Evolutionary conservation across 257 asterid genomes (phyloP), one percentile per base, ranked within the genome.

Genomic region (Verbascum thapsus): DNA sequence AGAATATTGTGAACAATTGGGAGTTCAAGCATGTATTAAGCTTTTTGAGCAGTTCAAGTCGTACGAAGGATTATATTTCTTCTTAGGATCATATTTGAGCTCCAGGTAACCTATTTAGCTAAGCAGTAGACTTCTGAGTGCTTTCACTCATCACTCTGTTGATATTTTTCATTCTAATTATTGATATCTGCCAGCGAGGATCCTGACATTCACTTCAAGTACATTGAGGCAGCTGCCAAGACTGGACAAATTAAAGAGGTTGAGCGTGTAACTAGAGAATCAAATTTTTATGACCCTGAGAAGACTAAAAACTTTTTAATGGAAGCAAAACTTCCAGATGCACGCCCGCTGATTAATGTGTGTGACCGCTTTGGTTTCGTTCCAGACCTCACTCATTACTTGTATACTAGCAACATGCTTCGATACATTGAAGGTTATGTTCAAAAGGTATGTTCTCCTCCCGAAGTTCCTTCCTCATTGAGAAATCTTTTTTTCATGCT

Each of bases 251-350:
- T 94, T 40, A 94, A 94, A 86, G 99, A 94, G 74, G 99, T 94
- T 30, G 99, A 94, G 85, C 98, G 99, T 32, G 99, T 90, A 18
- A 94, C 99, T 0, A 88, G 99, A 74, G 99, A 94, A 80, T 94
- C 99, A 45, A 86, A 90, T 68, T 94, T 90, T 80, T 94, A 90
- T 76, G 94, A 94, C 66, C 80, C 99, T 23, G 99, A 90, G 59
- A 94, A 90, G 83, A 90, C 99, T 0, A 94, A 90, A 75, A 94
- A 88, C 81, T 94, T 94, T 79, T 71, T 94, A 75, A 94, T 90
- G 99, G 99, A 90, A 74, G 95, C 98, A 47, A 90, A 94, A 72
- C 99, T 94, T 57, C 99, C 99, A 3, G 99, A 94, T 86, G 99
- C 99, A 15, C 78, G 99, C 30, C 99, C 99, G 1, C 82, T 94